phyloP scores from a whole-genome alignment of 176 grass and related monocot genomes.

The Juncus effusus region DNA sequence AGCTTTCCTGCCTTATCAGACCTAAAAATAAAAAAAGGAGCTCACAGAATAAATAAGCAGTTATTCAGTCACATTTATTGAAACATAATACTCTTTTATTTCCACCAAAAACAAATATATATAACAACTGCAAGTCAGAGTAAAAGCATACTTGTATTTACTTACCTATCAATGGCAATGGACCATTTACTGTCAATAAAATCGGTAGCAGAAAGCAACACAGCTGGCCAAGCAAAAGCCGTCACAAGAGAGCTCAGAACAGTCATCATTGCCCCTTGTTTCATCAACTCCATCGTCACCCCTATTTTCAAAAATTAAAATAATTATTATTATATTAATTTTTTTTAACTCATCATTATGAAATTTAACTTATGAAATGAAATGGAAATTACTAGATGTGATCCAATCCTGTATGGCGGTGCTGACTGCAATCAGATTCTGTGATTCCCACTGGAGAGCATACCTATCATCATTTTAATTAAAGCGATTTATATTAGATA shows the following conservation, averaged over 20 bases:
- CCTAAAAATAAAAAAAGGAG: conserved; percentile 25
- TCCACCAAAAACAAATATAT: no score
- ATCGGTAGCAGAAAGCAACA: conserved; percentile 70
- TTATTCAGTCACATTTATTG: no score
- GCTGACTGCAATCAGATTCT: conserved; percentile 72
- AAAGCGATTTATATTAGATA: background rate
- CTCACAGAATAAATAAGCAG: no score
- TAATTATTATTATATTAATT: conserved; percentile 20
- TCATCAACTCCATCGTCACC: conserved; percentile 73
- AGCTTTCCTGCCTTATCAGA: conserved; percentile 96
- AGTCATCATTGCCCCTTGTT: conserved; percentile 87
- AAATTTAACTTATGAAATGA: conserved; percentile 13
- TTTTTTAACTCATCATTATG: background rate
- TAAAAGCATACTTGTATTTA: no score
- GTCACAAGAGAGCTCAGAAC: conserved; percentile 66
- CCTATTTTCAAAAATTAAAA: conserved; percentile 35
- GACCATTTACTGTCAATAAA: conserved; percentile 96
- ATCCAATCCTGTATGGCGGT: conserved; percentile 93
- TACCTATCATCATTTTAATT: conserved; percentile 50
- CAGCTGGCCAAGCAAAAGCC: conserved; percentile 82
- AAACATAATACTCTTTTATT: no score
- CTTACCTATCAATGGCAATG: conserved; percentile 86
- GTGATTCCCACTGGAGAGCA: conserved; percentile 82
- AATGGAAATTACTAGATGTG: conserved; percentile 58
- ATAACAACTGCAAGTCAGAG: no score